phyloP scores from a whole-genome alignment of 805 yeast species.

The Saturnispora serradocipensis region DNA sequence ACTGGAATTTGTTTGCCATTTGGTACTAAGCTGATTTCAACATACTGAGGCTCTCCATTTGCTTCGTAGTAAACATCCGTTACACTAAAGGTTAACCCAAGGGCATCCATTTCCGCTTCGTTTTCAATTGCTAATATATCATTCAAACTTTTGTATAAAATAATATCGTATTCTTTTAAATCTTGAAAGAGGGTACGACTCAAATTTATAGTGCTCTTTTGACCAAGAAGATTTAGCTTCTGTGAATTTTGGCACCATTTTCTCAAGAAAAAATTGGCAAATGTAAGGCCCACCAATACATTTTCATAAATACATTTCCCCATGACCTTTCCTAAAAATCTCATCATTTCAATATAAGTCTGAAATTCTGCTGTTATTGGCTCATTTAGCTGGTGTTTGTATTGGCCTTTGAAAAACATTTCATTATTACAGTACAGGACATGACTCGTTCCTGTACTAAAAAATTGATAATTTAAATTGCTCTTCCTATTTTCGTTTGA shows the following conservation, averaged over 20 bases:
- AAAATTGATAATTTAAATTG: conserved; percentile 25
- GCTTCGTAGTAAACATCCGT: conserved; percentile 36
- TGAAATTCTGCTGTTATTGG: not conserved
- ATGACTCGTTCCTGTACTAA: conserved; percentile 39
- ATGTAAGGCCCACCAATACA: conserved; percentile 69
- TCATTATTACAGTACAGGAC: conserved; percentile 70
- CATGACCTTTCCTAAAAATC: conserved; percentile 71
- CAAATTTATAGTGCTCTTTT: conserved; percentile 15
- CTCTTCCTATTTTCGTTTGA: conserved; percentile 17
- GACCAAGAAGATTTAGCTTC: conserved; percentile 21
- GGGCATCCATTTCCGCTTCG: conserved; percentile 39
- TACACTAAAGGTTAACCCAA: conserved; percentile 62
- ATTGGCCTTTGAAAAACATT: conserved; percentile 21
- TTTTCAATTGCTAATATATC: conserved; percentile 49
- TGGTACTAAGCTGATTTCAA: conserved; percentile 50
- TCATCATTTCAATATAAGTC: conserved; percentile 27
- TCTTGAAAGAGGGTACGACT: conserved; percentile 67
- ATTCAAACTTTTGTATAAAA: conserved; percentile 53
- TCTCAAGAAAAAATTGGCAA: conserved; percentile 78
- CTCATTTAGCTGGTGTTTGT: conserved; percentile 15
- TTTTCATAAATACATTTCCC: conserved; percentile 87
- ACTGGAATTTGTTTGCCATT: conserved; percentile 37
- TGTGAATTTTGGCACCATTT: conserved; percentile 36
- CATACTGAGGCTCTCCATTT: conserved; percentile 17
- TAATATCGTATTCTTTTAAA: conserved; percentile 57